Percentiles rank a stretch among this genome's conserved stretches.
These are phyloP conservation scores for Aurifilum marmelostoma DNA, from an alignment of 2,329 filamentous ascomycete species.

Conservation along the genomic window DNA sequence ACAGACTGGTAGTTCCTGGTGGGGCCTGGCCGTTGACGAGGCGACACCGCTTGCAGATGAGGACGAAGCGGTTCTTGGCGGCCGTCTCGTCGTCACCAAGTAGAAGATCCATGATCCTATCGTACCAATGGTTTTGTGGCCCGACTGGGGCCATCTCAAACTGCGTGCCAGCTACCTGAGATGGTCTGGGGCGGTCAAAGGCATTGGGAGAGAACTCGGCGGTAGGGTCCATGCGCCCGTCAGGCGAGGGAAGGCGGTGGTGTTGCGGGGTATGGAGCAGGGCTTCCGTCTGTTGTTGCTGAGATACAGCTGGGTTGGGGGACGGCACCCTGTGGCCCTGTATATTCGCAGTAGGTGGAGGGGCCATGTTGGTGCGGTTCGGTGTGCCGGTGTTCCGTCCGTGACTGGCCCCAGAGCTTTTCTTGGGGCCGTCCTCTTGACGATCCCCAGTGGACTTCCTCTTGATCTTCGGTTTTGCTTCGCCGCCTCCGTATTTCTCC, in stretches of 20 bases:
- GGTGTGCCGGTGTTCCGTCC: constrained; percentile 33
- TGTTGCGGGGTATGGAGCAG: constrained; percentile 25
- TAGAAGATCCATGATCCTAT: constrained; percentile 87
- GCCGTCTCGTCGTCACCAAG: constrained; percentile 94
- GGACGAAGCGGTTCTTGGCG: constrained; percentile 84
- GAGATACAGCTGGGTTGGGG: constrained; percentile 35
- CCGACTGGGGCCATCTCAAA: constrained; percentile 35
- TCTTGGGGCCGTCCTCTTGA: constrained; percentile 30
- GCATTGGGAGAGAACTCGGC: constrained; percentile 79
- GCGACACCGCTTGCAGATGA: constrained; percentile 82
- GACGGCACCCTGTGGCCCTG: constrained; percentile 43
- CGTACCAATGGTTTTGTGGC: constrained; percentile 78
- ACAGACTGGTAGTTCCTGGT: constrained; percentile 75
- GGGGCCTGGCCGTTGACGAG: constrained; percentile 96
- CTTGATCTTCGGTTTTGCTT: constrained; percentile 48
- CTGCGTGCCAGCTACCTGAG: constrained; percentile 33
- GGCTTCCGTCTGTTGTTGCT: constrained; percentile 22
- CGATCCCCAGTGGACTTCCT: constrained; percentile 34
- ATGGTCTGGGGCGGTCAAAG: constrained; percentile 43
- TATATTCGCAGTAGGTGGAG: constrained; percentile 68
- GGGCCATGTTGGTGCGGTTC: constrained; percentile 53
- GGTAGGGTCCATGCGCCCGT: constrained; percentile 42
- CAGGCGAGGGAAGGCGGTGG: constrained; percentile 30
- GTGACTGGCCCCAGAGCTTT: constrained; percentile 15
- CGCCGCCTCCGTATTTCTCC: constrained; percentile 85